phyloP scores from a whole-genome alignment of 257 asterid genomes.

The Apocynum venetum region DNA sequence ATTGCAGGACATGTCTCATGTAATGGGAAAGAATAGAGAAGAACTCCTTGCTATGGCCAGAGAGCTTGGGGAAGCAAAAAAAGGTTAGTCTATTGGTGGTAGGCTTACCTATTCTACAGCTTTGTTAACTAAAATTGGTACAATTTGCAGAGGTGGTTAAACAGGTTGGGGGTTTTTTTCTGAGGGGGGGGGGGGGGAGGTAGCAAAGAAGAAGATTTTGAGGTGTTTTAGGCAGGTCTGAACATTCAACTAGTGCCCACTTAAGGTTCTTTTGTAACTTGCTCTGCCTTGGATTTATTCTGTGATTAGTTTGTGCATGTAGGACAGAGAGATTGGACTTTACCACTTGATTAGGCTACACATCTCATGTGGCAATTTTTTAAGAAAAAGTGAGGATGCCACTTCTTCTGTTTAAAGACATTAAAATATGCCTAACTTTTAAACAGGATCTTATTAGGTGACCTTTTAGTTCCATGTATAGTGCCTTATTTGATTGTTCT shows the following conservation, averaged over 20 bases:
- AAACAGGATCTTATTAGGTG: neutral
- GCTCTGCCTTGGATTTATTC: neutral
- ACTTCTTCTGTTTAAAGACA: neutral
- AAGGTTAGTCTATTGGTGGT: slow-evolving; percentile 32
- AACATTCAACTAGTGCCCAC: neutral
- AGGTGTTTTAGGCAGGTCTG: neutral
- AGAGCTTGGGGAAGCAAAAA: slow-evolving; percentile 54
- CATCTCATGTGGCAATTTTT: neutral
- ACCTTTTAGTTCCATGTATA: neutral
- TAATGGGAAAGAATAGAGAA: slow-evolving; percentile 92
- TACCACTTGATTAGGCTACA: neutral
- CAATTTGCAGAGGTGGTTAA: neutral
- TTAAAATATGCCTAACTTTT: neutral
- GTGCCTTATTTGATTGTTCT: neutral
- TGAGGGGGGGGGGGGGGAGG: no score
- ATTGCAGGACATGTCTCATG: slow-evolving; percentile 90
- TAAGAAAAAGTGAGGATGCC: neutral
- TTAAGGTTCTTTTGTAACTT: neutral
- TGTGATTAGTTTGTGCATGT: neutral
- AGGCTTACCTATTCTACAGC: neutral
- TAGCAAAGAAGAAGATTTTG: neutral
- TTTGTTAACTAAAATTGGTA: neutral
- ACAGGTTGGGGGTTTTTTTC: neutral
- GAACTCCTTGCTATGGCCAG: slow-evolving; percentile 97
- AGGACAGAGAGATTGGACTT: neutral